Evolutionary conservation across 169 alveolate species (phyloP), one percentile per base, ranked within the genome.

Genomic region (Cyclospora cayetanensis): DNA sequence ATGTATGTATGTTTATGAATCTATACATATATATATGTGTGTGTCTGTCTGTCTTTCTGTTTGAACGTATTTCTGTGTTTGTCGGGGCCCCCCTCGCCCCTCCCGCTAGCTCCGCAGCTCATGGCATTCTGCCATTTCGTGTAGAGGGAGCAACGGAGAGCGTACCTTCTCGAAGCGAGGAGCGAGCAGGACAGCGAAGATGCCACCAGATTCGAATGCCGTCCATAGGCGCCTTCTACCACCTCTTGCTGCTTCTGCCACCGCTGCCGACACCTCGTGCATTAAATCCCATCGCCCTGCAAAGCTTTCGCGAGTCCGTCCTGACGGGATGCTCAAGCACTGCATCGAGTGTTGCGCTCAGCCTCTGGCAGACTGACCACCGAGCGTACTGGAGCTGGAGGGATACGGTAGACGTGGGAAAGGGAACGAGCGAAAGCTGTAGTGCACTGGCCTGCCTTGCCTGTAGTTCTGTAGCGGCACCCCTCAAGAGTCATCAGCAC

Each of bases 191-290:
- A 79, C 37, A 37, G 37, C 88, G 9, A 79, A 79, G 12, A 79
- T 25, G 3, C 88, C 88, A 31, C 53, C 88, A 1, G 88, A 79
- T 2, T 55, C 72, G 29, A 79, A 79, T 41, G 88, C 88, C 0
- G 63, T 53, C 87, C 87, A 77, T 29, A 77, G 52, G 43, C 70
- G 39, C 68, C 87, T 70, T n/a, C 63, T 7, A 5, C 42, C 87
- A 31, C 35, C 34, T 46, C 87, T 70, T 27, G 87, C 68, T 25
- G 87, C 87, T 35, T 77, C 50, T 50, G 31, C 29, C 66, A 77
- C 66, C 1, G 87, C 87, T 3, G 37, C 63, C 37, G 42, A 77
- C 18, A 77, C 20, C 31, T 46, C 63, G n/a, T 77, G 50, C 20
- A 77, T 34, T 46, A 55, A n/a, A 27, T 77, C 52, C 46, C 68